phyloP scores from a whole-genome alignment of 441 rosid species.

The Melastoma candidum region DNA sequence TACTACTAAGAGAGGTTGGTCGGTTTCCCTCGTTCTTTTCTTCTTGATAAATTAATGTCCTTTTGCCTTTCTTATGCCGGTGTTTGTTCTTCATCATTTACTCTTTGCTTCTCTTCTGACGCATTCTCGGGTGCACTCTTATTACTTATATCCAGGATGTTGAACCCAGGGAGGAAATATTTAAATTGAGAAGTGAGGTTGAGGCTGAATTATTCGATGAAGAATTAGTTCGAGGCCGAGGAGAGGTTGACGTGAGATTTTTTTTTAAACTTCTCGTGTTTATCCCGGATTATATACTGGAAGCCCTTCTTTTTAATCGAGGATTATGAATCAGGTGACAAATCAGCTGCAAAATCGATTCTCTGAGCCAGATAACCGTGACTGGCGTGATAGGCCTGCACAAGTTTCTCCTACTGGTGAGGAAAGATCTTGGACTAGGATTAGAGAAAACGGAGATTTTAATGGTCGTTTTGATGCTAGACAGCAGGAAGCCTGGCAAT shows the following conservation, averaged over 20 bases:
- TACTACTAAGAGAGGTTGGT: conserved; percentile 60
- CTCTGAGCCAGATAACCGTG: conserved; percentile 9
- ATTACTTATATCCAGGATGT: conserved; percentile 25
- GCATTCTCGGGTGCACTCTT: not conserved
- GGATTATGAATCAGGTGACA: conserved; percentile 22
- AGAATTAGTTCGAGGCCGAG: conserved; percentile 65
- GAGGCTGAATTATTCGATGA: conserved; percentile 70
- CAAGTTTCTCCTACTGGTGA: conserved; percentile 7
- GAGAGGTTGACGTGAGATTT: conserved; percentile 51
- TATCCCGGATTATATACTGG: not conserved
- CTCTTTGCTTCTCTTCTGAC: not conserved
- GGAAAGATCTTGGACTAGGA: conserved; percentile 4
- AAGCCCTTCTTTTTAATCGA: not conserved
- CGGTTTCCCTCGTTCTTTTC: not conserved
- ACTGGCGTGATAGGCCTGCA: conserved; percentile 12
- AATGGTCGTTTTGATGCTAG: conserved; percentile 2
- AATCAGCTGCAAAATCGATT: conserved; percentile 11
- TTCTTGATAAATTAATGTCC: not conserved
- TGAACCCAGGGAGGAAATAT: conserved; percentile 57
- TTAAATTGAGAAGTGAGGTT: conserved; percentile 57
- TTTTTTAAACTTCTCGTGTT: not conserved
- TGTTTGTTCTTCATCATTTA: no score
- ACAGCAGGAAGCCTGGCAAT: conserved; percentile 4
- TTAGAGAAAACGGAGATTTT: conserved; percentile 7
- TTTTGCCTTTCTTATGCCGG: no score